Base-by-base conservation (phyloP, 2,329 filamentous ascomycete species). In the Claviceps paspali region DNA sequence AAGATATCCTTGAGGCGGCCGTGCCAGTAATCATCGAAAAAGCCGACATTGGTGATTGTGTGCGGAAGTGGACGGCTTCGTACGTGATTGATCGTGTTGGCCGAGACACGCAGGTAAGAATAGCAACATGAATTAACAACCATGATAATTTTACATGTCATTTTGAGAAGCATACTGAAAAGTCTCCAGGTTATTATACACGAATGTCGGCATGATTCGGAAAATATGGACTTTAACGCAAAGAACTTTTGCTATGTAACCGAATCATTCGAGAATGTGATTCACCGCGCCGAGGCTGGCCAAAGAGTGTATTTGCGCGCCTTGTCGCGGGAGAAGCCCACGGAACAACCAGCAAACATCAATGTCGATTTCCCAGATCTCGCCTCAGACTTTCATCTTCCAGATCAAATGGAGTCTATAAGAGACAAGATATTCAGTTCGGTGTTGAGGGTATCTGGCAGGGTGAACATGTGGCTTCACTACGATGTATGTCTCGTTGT, bases 401-500 rank as follows among this genome's bases (percentile, higher is more conserved):
- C 85, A 1, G 47, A 62, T 1, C 63, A 75, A 42, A 61, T 93
- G 8, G 55, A 55, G 0, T 60, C 69, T 24, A 74, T 83, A 4
- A 52, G 51, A 5, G 61, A 76, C n/a, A 74, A 75, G 43, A 56
- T 72, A 3, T 85, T 92, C 52, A 88, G 80, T 53, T 87, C 82
- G 3, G 78, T 86, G 0, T 59, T 93, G 18, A 71, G 85, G 15
- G 76, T 93, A 41, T 88, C 82, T 4, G 83, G 83, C 1, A 73
- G 73, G 2, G 81, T 88, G 9, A 80, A 77, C 29, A 82, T 94
- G 73, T 94, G 87, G 86, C 65, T 93, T 23, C 84, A 92, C 56
- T 92, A 91, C 61, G 83, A 92, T 58, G 77, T 80, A 53, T 58
- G 66, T 56, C 10, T 17, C 8, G 12, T 21, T 6, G 3, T 26